Base-by-base conservation (phyloP, 2,329 filamentous ascomycete species). In the Colletotrichum orchidophilum region DNA sequence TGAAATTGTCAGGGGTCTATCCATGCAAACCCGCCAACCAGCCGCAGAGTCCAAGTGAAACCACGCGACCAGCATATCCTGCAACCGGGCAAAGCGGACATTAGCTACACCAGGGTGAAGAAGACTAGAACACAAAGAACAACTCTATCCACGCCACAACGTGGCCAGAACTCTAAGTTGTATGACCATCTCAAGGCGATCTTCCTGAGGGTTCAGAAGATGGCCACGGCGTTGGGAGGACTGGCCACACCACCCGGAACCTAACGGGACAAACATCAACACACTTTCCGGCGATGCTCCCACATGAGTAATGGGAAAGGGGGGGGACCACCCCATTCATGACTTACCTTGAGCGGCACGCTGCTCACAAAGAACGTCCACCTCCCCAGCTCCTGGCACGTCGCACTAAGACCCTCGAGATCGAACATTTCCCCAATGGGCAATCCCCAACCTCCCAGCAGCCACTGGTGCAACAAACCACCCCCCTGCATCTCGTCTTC, bases 401-500 rank as follows among this genome's bases (percentile, higher is more conserved):
- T 79, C 18, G 71, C 62, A 1, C 78, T 76, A 50, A 87, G 68
- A 3, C 70, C 75, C 58, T 86, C 83, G 13, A 87, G 72, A 63
- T 87, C 81, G 68, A 87, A 86, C 57, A 86, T 74, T 75, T 87
- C 85, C 0, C 85, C 85, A 46, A 87, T 85, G 1, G 85, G 84
- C 80, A 86, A 80, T 0, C 87, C 86, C 85, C 86, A 88, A 0
- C 85, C 85, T 0, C 82, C 84, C 1, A 87, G 76, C 12, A 85
- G 72, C 79, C 81, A 85, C 73, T 84, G 76, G 73, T 83, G 82
- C 72, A 81, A 35, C 60, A 72, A 26, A 11, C 70, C 70, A 8
- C 70, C 70, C 0, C 58, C 49, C 49, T 70, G 66, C 55, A 74
- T 66, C 50, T 66, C 39, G 15, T 72, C 74, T 59, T 74, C 79